phyloP scores from a whole-genome alignment of 1,284 basidiomycete genomes.

The Inonotus obliquus region DNA sequence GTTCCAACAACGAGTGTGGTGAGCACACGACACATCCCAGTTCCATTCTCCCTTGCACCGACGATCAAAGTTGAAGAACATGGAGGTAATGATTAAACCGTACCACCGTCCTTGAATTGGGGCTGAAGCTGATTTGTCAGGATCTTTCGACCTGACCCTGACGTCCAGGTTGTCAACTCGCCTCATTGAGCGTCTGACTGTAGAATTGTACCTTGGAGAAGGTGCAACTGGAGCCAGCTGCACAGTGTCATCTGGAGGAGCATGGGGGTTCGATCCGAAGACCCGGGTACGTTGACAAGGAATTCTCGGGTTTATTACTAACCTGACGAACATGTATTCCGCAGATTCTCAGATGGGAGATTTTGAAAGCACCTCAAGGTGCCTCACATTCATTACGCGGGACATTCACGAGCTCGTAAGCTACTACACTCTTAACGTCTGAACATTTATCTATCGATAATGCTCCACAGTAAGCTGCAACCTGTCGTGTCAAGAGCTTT shows the following conservation, averaged over 20 bases:
- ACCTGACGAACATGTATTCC: not conserved
- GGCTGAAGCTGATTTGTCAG: conserved; percentile 33
- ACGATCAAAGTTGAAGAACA: conserved; percentile 54
- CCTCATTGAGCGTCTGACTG: conserved; percentile 63
- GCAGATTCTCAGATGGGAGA: conserved; percentile 72
- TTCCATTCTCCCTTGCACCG: conserved; percentile 67
- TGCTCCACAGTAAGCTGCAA: conserved; percentile 28
- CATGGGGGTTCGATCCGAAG: conserved; percentile 76
- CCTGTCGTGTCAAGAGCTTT: conserved; percentile 67
- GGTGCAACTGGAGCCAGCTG: conserved; percentile 65
- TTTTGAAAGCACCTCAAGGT: conserved; percentile 62
- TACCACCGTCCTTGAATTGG: not conserved
- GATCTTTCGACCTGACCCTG: conserved; percentile 67
- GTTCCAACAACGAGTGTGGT: conserved; percentile 28
- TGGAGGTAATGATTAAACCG: conserved; percentile 45
- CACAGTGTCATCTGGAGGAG: conserved; percentile 57
- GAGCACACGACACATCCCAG: conserved; percentile 40
- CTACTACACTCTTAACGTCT: conserved; percentile 15
- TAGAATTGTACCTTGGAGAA: conserved; percentile 73
- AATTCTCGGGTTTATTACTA: not conserved
- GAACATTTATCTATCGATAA: not conserved
- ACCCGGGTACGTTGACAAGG: conserved; percentile 43
- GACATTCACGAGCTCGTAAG: conserved; percentile 67
- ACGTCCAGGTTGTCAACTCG: conserved; percentile 62
- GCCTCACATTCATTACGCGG: conserved; percentile 73